Evolutionary conservation across 2,329 filamentous ascomycete genomes (phyloP).

Genomic region (Paracamarosporium sp.): DNA sequence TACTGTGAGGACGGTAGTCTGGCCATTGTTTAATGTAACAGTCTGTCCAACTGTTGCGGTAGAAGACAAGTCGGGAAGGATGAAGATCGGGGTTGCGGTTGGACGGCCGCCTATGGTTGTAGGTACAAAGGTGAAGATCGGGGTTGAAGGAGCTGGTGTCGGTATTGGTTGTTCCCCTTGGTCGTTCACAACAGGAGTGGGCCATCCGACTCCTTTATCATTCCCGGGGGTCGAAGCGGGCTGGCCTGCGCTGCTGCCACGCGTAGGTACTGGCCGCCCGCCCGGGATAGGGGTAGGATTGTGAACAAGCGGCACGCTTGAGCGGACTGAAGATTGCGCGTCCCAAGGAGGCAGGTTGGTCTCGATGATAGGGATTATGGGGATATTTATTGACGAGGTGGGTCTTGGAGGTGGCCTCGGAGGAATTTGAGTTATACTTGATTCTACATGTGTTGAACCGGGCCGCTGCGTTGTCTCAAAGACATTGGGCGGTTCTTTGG

Average conservation of each 20-base stretch:
- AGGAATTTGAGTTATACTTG: background rate
- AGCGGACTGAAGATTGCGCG: background rate
- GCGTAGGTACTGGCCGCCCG: background rate
- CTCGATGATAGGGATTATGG: background rate
- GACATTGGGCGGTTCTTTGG: background rate
- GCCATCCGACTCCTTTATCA: background rate
- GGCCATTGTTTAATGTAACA: slow-evolving; percentile 9
- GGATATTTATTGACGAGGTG: background rate
- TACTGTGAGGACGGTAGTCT: slow-evolving; percentile 9
- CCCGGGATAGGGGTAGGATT: background rate
- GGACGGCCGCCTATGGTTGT: slow-evolving; percentile 12
- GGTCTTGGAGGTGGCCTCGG: slow-evolving; percentile 6
- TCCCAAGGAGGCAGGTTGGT: background rate
- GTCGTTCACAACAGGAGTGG: background rate
- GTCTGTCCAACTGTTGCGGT: slow-evolving; percentile 18
- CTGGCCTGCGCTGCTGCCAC: background rate
- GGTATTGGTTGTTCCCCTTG: slow-evolving; percentile 1
- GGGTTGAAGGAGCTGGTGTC: slow-evolving; percentile 6
- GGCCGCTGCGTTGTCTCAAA: background rate
- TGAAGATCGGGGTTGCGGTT: slow-evolving; percentile 10
- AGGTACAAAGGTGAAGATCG: slow-evolving; percentile 18
- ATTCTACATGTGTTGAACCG: background rate
- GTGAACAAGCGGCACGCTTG: background rate
- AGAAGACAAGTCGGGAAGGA: slow-evolving; percentile 10
- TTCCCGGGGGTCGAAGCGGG: background rate